These are phyloP conservation scores for Arabis hirsuta DNA, from an alignment of 345 rosid species.

Conservation along the genomic window DNA sequence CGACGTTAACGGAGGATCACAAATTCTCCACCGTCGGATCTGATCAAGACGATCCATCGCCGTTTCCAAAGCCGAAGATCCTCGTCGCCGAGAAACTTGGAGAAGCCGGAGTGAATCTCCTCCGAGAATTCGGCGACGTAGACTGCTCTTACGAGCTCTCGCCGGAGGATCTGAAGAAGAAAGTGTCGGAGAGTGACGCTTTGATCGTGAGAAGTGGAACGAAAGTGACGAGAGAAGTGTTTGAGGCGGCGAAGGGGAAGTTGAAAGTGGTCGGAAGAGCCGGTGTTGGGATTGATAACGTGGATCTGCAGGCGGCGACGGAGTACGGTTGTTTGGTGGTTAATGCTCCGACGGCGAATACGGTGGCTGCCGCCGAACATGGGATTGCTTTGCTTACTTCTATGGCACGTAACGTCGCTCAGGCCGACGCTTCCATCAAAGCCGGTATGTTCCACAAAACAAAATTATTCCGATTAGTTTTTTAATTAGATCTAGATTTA, in stretches of 20 bases:
- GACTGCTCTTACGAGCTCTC: constrained; percentile 75
- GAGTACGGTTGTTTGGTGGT: constrained; percentile 83
- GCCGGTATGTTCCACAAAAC: constrained; percentile 51
- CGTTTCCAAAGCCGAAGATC: constrained; percentile 48
- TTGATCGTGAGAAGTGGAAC: constrained; percentile 89
- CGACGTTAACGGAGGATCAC: constrained; percentile 29
- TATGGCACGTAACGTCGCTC: constrained; percentile 82
- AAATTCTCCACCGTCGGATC: constrained; percentile 22
- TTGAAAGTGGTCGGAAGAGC: constrained; percentile 87
- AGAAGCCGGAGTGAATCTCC: constrained; percentile 67
- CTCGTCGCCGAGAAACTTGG: constrained; percentile 89
- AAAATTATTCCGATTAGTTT: not conserved
- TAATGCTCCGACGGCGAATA: constrained; percentile 86
- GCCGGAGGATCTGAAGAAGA: constrained; percentile 58
- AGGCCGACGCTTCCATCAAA: constrained; percentile 87
- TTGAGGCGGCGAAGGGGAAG: constrained; percentile 72
- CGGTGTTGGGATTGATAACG: constrained; percentile 86
- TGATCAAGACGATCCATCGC: not conserved
- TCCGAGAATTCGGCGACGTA: constrained; percentile 56
- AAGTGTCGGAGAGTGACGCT: constrained; percentile 63
- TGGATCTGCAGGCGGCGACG: constrained; percentile 88
- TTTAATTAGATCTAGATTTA: constrained; percentile 16
- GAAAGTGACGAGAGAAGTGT: constrained; percentile 78
- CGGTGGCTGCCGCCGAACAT: constrained; percentile 86
- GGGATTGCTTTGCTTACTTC: constrained; percentile 76